A percentile compares a stretch with the other conserved stretches of the same genome.
Conservation (phyloP, 2,329 filamentous ascomycete genomes). For the Colletotrichum sojae region DNA sequence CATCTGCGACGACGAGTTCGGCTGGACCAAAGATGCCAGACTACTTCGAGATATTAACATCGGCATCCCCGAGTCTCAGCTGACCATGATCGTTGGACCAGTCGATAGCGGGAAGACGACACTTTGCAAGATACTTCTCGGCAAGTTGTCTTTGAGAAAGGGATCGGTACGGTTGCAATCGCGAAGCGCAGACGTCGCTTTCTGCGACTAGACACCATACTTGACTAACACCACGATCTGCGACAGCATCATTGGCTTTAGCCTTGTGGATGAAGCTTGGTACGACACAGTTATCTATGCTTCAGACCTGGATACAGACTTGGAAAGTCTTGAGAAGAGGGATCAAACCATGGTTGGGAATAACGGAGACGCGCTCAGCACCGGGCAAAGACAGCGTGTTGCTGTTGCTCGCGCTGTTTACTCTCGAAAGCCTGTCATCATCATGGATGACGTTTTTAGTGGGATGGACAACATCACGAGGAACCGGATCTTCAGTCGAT, state of each 20-base stretch:
- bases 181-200: slow-evolving; percentile 31
- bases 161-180: background rate
- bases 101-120: background rate
- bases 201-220: slow-evolving; percentile 47
- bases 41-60: background rate
- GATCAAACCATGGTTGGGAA: slow-evolving; percentile 11
- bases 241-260: background rate
- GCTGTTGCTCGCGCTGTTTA: slow-evolving; percentile 5
- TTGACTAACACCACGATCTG: slow-evolving; percentile 46
- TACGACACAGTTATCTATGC: background rate
- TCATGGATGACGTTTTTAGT: slow-evolving; percentile 1
- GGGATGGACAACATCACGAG: slow-evolving; percentile 1
- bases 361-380: slow-evolving; percentile 2
- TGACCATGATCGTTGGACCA: background rate
- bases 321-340: background rate
- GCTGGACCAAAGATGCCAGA: background rate
- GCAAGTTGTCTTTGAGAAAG: background rate
- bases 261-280: background rate
- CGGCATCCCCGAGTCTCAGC: background rate
- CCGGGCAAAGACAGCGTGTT: slow-evolving; percentile 11
- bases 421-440: background rate
- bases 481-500: background rate
- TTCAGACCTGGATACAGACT: background rate
- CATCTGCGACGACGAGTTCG: background rate
- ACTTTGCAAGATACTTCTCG: background rate